A percentile compares a stretch with the other conserved stretches of the same genome.
Evolutionary conservation across 257 asterid species (phyloP).

Genomic region (Coffea canephora): DNA sequence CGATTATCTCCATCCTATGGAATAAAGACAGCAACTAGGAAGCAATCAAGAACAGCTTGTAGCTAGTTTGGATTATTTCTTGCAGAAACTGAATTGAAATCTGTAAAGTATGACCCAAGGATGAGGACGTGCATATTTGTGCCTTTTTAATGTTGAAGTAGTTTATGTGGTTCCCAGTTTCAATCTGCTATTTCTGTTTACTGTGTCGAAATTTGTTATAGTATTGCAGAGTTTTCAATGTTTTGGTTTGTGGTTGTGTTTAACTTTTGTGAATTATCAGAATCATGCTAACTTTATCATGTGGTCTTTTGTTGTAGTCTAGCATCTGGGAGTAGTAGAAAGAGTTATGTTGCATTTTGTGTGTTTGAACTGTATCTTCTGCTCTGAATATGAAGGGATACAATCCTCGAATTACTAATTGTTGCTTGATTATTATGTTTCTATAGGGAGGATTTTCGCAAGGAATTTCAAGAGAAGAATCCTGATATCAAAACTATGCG

Average conservation of each 20-base stretch:
- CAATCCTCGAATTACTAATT: constrained; percentile 1
- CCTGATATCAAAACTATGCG: constrained; percentile 93
- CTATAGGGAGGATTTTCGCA: constrained; percentile 94
- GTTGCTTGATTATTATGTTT: constrained; percentile 6
- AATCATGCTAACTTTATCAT: not conserved
- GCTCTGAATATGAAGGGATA: not conserved
- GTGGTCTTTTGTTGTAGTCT: not conserved
- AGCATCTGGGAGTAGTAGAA: not conserved
- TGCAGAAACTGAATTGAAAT: too few species aligned
- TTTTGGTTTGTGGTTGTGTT: not conserved
- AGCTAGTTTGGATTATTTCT: not conserved
- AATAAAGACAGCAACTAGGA: not conserved
- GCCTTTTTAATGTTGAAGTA: not conserved
- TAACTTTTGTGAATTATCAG: not conserved
- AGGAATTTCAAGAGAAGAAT: constrained; percentile 74
- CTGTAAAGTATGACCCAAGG: not conserved
- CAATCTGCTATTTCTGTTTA: not conserved
- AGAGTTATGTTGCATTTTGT: not conserved
- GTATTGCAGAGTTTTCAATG: not conserved
- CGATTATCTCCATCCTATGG: not conserved
- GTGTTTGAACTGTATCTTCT: not conserved
- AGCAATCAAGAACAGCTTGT: not conserved
- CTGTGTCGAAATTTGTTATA: not conserved
- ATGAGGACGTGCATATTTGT: not conserved
- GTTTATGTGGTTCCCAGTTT: not conserved